Base-by-base conservation (phyloP, 495 filamentous ascomycete genomes). In the Massariosphaeria phaeospora region DNA sequence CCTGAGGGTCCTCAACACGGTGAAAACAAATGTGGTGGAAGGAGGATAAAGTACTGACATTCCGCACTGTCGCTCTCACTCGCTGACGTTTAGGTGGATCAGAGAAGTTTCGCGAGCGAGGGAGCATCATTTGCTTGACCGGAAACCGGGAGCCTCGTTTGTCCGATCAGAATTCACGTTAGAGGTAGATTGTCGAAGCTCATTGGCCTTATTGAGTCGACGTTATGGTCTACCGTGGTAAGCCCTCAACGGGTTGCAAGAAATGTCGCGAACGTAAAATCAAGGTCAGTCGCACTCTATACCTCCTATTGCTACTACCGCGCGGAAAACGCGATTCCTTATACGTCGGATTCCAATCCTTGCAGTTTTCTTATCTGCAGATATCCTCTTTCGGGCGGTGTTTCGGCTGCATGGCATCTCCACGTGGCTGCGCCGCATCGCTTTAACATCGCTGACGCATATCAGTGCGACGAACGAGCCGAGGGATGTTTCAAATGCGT, bases 181-280 rank as follows among this genome's bases (percentile, higher is more conserved):
- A 21, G 3, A 40, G 17, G 41, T 3, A 5, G 17, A n/a, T 11
- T n/a, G 12, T n/a, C 4, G 23, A 10, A 44, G n/a, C 41, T 8
- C 6, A 5, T 30, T 12, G 25, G 3, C 41, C 29, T 13, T n/a
- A 44, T 17, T n/a, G 12, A 27, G 21, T 15, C 20, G 15, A 21
- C 41, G 9, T 26, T 44, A 59, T 63, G 61, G 61, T 63, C 3
- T 63, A 59, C 27, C 36, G 61, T 3, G 55, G 61, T 13, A 59
- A 24, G 18, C 61, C 55, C 23, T 63, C 61, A 27, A 55, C 45
- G 13, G 55, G 61, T 8, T 59, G 55, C 34, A 18, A 38, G 23
- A 55, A 43, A 24, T 63, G 55, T 43, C 43, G 61, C 20, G 15
- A 52, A 21, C 30, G 55, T 25, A 63, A 63, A 36, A 59, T 55